Base-by-base conservation (phyloP, 352 stramenopile species). In the Pythium chondricola region DNA sequence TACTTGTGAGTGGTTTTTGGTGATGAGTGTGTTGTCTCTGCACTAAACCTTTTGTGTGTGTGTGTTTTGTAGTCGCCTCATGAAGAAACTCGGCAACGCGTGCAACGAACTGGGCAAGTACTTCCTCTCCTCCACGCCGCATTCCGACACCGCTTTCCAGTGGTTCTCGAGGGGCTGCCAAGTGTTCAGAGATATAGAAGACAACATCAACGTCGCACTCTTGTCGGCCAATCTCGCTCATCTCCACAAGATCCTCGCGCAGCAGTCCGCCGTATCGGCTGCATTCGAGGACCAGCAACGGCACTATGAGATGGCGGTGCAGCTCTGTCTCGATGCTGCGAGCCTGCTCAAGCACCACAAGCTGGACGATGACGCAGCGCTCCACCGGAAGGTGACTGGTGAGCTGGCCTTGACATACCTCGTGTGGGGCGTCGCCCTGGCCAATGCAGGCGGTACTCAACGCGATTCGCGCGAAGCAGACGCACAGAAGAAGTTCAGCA, bases 31-130 rank as follows among this genome's bases (percentile, higher is more conserved):
- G n/a, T n/a, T n/a, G n/a, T n/a, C n/a, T n/a, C n/a, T n/a, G n/a
- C n/a, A n/a, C n/a, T n/a, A n/a, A n/a, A n/a, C n/a, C n/a, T n/a
- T n/a, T n/a, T n/a, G n/a, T n/a, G n/a, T n/a, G n/a, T n/a, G n/a
- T n/a, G n/a, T n/a, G n/a, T n/a, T n/a, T n/a, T n/a, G 27, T 65
- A 92, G 81, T 25, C 48, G 83, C 31, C 48, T 93, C 44, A 88
- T 93, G 77, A 93, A 91, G 52, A 93, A 93, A 38, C 58, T 93
- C 0, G 82, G 82, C n/a, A 93, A 93, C 26, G 71, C 79, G 2
- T 87, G 77, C 31, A 93, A 93, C 47, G 82, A 93, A 50, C 52
- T 88, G 1, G 82, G 79, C 17, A 93, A 93, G 40, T 79, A 80
- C 50, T 88, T 68, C 20, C 52, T 89, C 9, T 67, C 58, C 2